Base-by-base conservation (phyloP, 768 basidiomycete genomes). In the Collybiopsis luxurians region DNA sequence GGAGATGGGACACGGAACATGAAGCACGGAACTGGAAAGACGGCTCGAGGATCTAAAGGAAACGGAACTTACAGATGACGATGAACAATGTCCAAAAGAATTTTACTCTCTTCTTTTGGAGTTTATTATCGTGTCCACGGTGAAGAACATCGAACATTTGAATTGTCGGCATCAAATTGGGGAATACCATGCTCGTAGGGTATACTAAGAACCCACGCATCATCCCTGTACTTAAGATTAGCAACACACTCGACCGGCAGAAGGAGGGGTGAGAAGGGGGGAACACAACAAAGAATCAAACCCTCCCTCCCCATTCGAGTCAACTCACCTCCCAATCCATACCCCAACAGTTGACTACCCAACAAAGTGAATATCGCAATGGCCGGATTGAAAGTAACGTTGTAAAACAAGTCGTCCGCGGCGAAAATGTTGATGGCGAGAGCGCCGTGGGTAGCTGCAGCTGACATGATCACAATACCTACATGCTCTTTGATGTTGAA, bases 401-500 rank as follows among this genome's bases (percentile, higher is more conserved):
- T 68, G 52, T 79, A 79, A 62, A 75, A 79, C 21, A 79, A 61
- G 52, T 76, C 74, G 4, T 78, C 63, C 2, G 75, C 75, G 0
- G 77, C 75, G 47, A 77, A 74, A 45, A 76, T 68, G 43, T 72
- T 74, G 66, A 76, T 76, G 1, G 75, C 75, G 15, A 71, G 65
- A 2, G 77, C 76, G 1, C 73, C 74, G 1, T 68, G 64, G 1
- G 77, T 74, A 1, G 77, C 77, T 10, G 77, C 78, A 5, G 75
- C 75, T 0, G 75, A 61, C 75, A 78, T 77, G 42, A 77, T 74
- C 23, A 77, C 74, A 28, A 77, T 79, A 12, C 68, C 70, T 0
- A 75, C 73, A 53, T 79, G 77, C 59, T 79, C 77, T 51, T 77
- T 76, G 64, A 77, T 78, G 59, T 79, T 79, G 67, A 79, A 79